Percentiles rank a stretch among this genome's conserved stretches.
Evolutionary conservation across 2,329 filamentous ascomycete genomes (phyloP).

Genomic region (Monosporascus sp.): DNA sequence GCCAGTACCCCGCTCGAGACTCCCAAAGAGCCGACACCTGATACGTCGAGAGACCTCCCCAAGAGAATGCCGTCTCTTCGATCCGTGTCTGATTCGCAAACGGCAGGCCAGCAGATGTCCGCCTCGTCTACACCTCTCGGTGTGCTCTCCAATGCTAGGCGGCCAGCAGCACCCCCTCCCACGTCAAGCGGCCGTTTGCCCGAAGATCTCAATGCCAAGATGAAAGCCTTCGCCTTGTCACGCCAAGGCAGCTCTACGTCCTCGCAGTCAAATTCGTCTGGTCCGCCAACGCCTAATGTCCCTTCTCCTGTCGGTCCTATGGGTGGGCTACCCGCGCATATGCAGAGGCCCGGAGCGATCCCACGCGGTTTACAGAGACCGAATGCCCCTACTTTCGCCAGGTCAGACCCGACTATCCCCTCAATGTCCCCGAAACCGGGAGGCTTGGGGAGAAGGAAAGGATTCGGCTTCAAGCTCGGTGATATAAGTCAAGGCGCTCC

Average conservation of each 20-base stretch:
- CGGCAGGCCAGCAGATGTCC: constrained; percentile 53
- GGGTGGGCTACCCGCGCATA: constrained; percentile 35
- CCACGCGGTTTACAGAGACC: constrained; percentile 36
- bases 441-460: constrained; percentile 53
- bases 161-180: constrained; percentile 39
- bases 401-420: constrained; percentile 48
- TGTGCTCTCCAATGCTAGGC: constrained; percentile 61
- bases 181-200: constrained; percentile 37
- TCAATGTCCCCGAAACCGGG: constrained; percentile 20
- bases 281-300: constrained; percentile 24
- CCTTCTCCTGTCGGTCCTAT: constrained; percentile 22
- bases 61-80: constrained; percentile 55
- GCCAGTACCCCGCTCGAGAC: constrained; percentile 43
- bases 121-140: constrained; percentile 81
- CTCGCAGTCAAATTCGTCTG: constrained; percentile 24
- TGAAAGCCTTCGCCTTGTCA: constrained; percentile 40
- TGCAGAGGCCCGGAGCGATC: constrained; percentile 34
- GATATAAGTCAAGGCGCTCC: constrained; percentile 38
- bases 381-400: constrained; percentile 42
- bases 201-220: constrained; percentile 42
- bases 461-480: constrained; percentile 56
- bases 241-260: constrained; percentile 36
- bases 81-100: constrained; percentile 53
- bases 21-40: constrained; percentile 25
- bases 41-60: constrained; percentile 24